phyloP scores from a whole-genome alignment of 2,329 filamentous ascomycete genomes.

The Penicillium thymicola region DNA sequence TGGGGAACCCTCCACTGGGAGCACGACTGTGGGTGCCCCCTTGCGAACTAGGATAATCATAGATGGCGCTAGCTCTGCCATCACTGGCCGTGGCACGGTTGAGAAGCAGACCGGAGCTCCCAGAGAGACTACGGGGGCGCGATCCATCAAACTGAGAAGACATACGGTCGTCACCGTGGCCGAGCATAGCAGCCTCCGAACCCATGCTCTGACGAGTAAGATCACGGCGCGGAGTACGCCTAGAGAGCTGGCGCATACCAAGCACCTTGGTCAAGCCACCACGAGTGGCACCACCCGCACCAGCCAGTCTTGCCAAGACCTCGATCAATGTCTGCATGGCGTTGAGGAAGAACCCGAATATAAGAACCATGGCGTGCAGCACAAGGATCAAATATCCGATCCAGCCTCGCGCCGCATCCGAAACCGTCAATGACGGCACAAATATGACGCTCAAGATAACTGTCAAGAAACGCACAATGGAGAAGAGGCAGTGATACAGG shows the following conservation, averaged over 20 bases:
- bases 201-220: slow-evolving; percentile 75
- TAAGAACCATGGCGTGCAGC: slow-evolving; percentile 77
- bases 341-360: slow-evolving; percentile 92
- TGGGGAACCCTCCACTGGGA: slow-evolving; percentile 61
- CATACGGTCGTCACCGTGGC: slow-evolving; percentile 64
- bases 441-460: slow-evolving; percentile 79
- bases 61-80: slow-evolving; percentile 49
- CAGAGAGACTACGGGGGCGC: slow-evolving; percentile 58
- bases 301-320: slow-evolving; percentile 75
- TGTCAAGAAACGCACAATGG: slow-evolving; percentile 70
- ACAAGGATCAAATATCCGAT: slow-evolving; percentile 88
- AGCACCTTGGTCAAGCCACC: slow-evolving; percentile 87
- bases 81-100: slow-evolving; percentile 48
- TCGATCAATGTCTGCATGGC: slow-evolving; percentile 87
- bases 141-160: slow-evolving; percentile 53
- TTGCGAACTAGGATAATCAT: slow-evolving; percentile 52
- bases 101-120: slow-evolving; percentile 60
- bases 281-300: slow-evolving; percentile 71
- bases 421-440: slow-evolving; percentile 74
- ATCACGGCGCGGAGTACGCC: slow-evolving; percentile 63
- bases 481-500: slow-evolving; percentile 84
- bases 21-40: slow-evolving; percentile 50
- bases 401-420: slow-evolving; percentile 82
- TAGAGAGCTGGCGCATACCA: slow-evolving; percentile 82
- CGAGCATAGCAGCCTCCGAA: slow-evolving; percentile 78